Conservation (phyloP, 495 filamentous ascomycete genomes). For the Chaetomium cochliodes region DNA sequence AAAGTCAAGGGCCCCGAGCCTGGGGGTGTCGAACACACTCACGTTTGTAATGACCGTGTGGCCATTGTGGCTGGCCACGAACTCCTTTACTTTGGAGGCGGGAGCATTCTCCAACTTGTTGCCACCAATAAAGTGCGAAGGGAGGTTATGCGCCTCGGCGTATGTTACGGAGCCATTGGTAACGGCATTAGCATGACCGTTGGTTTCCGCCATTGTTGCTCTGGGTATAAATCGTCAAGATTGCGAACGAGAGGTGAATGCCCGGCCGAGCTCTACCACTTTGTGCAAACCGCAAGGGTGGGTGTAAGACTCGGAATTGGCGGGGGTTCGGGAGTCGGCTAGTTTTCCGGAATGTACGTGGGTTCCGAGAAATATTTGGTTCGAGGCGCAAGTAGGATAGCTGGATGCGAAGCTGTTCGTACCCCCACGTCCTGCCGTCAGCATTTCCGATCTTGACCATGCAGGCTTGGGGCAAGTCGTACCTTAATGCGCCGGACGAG, state of each 20-base stretch:
- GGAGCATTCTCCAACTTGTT: constrained; percentile 78
- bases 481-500: constrained; percentile 14
- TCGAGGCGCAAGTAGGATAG: neutral
- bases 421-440: constrained; percentile 7
- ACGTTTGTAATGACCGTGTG: constrained; percentile 98
- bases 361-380: constrained; percentile 16
- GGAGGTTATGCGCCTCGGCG: constrained; percentile 74
- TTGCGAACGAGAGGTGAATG: neutral
- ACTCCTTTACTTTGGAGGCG: constrained; percentile 86
- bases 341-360: constrained; percentile 21
- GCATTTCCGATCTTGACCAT: constrained; percentile 6
- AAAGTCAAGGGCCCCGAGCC: too few species aligned
- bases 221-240: constrained; percentile 11
- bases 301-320: neutral
- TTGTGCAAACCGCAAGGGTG: constrained; percentile 17
- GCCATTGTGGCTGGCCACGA: constrained; percentile 82
- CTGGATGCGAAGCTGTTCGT: constrained; percentile 14
- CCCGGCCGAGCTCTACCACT: constrained; percentile 5
- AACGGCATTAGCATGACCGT: constrained; percentile 47
- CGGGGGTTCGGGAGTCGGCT: constrained; percentile 3
- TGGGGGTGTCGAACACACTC: constrained; percentile 36
- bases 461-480: neutral
- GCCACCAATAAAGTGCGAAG: constrained; percentile 93
- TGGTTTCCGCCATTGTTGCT: constrained; percentile 47
- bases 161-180: constrained; percentile 55